Conservation (phyloP, 352 stramenopile species). For the Pythium graminicola region DNA sequence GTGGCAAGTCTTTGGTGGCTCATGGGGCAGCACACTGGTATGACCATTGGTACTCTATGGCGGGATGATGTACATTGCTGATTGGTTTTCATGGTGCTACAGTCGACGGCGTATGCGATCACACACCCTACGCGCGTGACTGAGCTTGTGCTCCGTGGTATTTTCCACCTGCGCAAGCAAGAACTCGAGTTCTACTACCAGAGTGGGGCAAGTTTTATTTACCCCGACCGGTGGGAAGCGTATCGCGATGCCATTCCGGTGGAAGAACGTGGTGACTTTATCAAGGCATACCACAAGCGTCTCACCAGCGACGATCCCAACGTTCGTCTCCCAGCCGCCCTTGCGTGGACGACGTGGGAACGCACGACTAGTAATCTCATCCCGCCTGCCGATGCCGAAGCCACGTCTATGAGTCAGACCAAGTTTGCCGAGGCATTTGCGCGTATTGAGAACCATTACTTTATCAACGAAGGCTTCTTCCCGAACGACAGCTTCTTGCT, state of each 20-base stretch:
- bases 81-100: constrained; percentile 9
- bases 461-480: constrained; percentile 89
- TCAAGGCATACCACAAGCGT: constrained; percentile 85
- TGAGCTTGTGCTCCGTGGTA: constrained; percentile 89
- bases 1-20: constrained; percentile 93
- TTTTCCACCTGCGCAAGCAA: constrained; percentile 88
- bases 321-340: constrained; percentile 70
- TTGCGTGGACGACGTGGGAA: constrained; percentile 91
- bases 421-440: constrained; percentile 88
- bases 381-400: constrained; percentile 46
- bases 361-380: constrained; percentile 81
- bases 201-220: constrained; percentile 83
- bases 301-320: constrained; percentile 84
- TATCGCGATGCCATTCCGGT: constrained; percentile 85
- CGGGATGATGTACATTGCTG: too few relatives aligned
- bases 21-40: constrained; percentile 91
- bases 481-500: constrained; percentile 81
- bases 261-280: constrained; percentile 71
- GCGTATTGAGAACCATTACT: constrained; percentile 93
- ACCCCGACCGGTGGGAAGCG: constrained; percentile 87
- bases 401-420: constrained; percentile 71
- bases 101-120: constrained; percentile 89
- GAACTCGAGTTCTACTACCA: constrained; percentile 94
- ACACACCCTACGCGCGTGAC: constrained; percentile 74
- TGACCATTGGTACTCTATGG: too few relatives aligned